Conservation (phyloP, 306 rosid genomes). For the Acacia crassicarpa region DNA sequence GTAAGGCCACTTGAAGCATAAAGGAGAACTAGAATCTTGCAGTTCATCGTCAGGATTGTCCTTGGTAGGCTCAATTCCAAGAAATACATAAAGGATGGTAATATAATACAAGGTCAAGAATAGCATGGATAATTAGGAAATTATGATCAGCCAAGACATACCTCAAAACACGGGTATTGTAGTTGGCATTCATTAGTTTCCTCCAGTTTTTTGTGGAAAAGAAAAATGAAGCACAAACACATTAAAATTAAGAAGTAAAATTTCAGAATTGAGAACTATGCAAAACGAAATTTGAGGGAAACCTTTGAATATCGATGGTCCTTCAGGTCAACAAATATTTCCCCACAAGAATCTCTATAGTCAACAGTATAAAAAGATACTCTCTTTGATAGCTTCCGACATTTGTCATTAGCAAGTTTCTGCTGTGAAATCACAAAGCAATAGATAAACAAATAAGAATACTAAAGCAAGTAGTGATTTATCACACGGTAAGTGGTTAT, state of each 20-base stretch:
- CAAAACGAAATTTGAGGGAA: conserved; percentile 9
- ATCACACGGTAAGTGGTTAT: not conserved
- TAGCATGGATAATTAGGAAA: not conserved
- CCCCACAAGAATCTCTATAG: conserved; percentile 93
- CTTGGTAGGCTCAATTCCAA: not conserved
- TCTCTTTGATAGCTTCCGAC: conserved; percentile 72
- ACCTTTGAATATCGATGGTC: conserved; percentile 83
- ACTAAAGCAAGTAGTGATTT: not conserved
- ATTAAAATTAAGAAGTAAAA: not conserved
- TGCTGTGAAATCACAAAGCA: conserved; percentile 36
- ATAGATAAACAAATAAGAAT: not conserved
- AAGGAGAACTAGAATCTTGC: conserved; percentile 7
- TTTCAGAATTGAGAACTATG: not conserved
- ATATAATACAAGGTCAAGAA: not conserved
- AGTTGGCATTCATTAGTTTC: conserved; percentile 62
- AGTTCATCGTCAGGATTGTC: conserved; percentile 1
- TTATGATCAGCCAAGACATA: conserved; percentile 32
- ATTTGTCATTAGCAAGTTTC: conserved; percentile 81
- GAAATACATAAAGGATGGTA: not conserved
- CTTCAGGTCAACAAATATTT: conserved; percentile 91
- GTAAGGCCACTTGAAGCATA: not conserved
- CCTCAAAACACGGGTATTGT: conserved; percentile 81
- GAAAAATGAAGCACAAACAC: conserved; percentile 6
- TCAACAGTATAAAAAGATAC: conserved; percentile 87
- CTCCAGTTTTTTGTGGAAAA: conserved; percentile 71